Base-by-base conservation (phyloP, 805 yeast species). In the Lipomyces orientalis region DNA sequence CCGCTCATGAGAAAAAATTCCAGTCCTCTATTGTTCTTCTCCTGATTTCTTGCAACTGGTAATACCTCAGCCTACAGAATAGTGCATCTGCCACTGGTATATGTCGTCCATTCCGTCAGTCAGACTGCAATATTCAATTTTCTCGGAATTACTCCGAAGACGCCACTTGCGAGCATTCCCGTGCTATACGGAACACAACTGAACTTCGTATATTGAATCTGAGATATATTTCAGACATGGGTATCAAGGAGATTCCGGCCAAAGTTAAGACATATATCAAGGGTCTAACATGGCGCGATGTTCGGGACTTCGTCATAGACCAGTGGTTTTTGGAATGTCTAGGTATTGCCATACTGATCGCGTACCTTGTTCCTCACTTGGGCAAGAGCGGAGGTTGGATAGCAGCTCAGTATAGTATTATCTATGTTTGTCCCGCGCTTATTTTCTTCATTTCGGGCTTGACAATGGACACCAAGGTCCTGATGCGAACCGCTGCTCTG, bases 361-460 rank as follows among this genome's bases (percentile, higher is more conserved):
- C 97, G 0, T 85, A 88, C 70, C 86, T 87, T 74, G 91, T 86
- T 65, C 97, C 97, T 0, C 83, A 88, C 66, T 91, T 93, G 77
- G 97, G 97, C 0, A 84, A 91, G 64, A 90, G 87, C 71, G 94
- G 92, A 12, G 97, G 97, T 1, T 80, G 87, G 31, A 86, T 92
- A 39, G 82, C 84, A 67, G 93, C 88, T 2, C 87, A 92, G 76
- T 92, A 90, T 76, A 81, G 91, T 54, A 89, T 93, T 46, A 89
- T 89, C n/a, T 93, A 92, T 75, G 93, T 93, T 49, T 95, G 96
- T 0, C 97, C 92, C 16, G 97, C 96, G 0, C 79, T 91, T 58
- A 93, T 93, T 67, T 92, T 93, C 79, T 80, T 93, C 60, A 87
- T 91, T 52, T 88, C 93, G 60, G 97, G 97, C 0, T 77, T 92